phyloP scores from a whole-genome alignment of 495 filamentous ascomycete genomes.

The Pyrenula aspistea region DNA sequence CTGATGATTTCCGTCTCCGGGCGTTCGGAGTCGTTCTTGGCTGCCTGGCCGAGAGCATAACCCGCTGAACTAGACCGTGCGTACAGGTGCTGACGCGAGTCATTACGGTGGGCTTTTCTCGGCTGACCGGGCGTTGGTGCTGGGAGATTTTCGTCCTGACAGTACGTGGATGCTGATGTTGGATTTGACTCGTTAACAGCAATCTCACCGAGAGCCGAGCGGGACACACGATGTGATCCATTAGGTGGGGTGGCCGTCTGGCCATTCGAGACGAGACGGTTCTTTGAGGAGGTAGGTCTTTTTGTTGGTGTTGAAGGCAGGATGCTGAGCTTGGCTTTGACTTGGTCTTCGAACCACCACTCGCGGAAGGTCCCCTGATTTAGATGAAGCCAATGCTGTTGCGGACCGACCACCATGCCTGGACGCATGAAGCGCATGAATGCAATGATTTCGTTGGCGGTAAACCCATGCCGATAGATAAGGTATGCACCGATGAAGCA shows the following conservation, averaged over 20 bases:
- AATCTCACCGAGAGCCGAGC: constrained; percentile 81
- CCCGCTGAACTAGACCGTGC: constrained; percentile 25
- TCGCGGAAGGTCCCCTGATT: constrained; percentile 94
- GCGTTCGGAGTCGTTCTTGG: constrained; percentile 23
- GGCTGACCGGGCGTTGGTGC: constrained; percentile 95
- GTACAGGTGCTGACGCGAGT: constrained; percentile 43
- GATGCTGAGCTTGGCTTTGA: constrained; percentile 53
- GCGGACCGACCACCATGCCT: constrained; percentile 98
- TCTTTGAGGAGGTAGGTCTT: constrained; percentile 38
- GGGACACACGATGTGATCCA: constrained; percentile 43
- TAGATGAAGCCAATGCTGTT: constrained; percentile 97
- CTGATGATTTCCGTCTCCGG: constrained; percentile 27
- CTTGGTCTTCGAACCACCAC: constrained; percentile 91
- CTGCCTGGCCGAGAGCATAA: constrained; percentile 18
- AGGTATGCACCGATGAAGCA: constrained; percentile 96
- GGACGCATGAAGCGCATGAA: constrained; percentile 99
- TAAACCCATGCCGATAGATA: constrained; percentile 97
- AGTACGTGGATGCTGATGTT: constrained; percentile 10
- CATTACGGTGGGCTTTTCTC: constrained; percentile 65
- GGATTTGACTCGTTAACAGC: constrained; percentile 59
- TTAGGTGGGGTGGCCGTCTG: constrained; percentile 74
- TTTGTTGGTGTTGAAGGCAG: constrained; percentile 68
- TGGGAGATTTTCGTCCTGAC: constrained; percentile 71
- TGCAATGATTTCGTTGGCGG: constrained; percentile 93
- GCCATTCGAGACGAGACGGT: constrained; percentile 36